Base-by-base conservation (phyloP, 2,329 filamentous ascomycete genomes). In the Daldinia sp. region DNA sequence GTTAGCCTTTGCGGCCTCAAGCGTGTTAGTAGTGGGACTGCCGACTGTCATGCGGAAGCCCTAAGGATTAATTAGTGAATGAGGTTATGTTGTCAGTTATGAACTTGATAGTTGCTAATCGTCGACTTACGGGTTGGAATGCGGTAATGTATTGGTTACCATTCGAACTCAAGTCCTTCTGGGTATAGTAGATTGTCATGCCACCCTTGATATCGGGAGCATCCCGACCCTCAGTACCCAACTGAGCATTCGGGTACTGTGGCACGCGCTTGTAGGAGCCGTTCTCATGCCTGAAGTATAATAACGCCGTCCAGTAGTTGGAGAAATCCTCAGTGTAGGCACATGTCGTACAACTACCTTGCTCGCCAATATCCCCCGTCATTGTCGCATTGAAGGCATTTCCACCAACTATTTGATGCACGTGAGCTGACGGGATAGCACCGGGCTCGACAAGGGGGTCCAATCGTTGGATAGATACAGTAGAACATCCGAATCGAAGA, bases 41-140 rank as follows among this genome's bases (percentile, higher is more conserved):
- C 77, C 78, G 25, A 79, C 73, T n/a, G 75, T 73, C 77, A 80
- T 79, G 21, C 78, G 74, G 70, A 80, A 80, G 6, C 77, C 77
- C 73, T 76, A n/a, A 7, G 3, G 30, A 11, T 3, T 25, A 2
- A n/a, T 61, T 57, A 53, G 9, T 25, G n/a, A n/a, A n/a, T 17
- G 2, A 25, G 23, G 9, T 11, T 9, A 6, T 9, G 27, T 9
- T 34, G n/a, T 25, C 9, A 2, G 6, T 78, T 68, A 35, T 37
- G 10, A 11, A 7, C 7, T 13, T 6, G 1, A 13, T 19, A 4
- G 45, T 51, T 61, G n/a, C n/a, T n/a, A n/a, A n/a, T n/a, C 4
- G 64, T n/a, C 63, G 27, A 59, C 61, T 54, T 64, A 50, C 17
- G 11, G 76, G 76, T 68, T 73, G 77, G 71, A 81, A 81, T 0